A percentile compares a stretch with the other conserved stretches of the same genome.
These are phyloP conservation scores for Isabelozyma heimii DNA, from an alignment of 805 yeast genomes.

Conservation along the genomic window DNA sequence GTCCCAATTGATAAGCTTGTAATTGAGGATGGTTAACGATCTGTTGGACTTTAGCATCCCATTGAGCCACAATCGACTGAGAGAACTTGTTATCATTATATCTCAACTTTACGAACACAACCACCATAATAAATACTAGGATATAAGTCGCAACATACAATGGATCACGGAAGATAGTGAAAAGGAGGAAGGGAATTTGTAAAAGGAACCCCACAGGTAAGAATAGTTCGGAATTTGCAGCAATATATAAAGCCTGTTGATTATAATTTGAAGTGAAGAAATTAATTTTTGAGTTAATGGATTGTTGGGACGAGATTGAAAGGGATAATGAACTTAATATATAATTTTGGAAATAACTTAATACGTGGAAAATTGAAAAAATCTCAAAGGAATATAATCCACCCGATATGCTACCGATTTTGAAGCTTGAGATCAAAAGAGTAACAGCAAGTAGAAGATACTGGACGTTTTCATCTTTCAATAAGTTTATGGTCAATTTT, in stretches of 20 bases:
- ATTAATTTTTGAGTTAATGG: slow-evolving; percentile 24
- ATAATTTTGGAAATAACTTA: slow-evolving; percentile 37
- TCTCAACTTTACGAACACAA: slow-evolving; percentile 35
- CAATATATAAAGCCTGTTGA: slow-evolving; percentile 35
- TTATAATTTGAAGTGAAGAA: slow-evolving; percentile 28
- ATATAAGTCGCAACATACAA: slow-evolving; percentile 31
- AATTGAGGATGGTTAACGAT: slow-evolving; percentile 5
- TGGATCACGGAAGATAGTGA: slow-evolving; percentile 18
- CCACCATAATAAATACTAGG: slow-evolving; percentile 26
- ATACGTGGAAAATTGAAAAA: slow-evolving; percentile 35
- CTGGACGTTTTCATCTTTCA: slow-evolving; percentile 42
- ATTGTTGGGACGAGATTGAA: slow-evolving; percentile 24
- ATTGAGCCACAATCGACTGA: slow-evolving; percentile 40
- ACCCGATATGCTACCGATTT: slow-evolving; percentile 37
- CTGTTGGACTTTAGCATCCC: slow-evolving; percentile 38
- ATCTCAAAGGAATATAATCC: slow-evolving; percentile 33
- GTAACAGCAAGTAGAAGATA: slow-evolving; percentile 32
- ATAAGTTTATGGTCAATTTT: slow-evolving; percentile 13
- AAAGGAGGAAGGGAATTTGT: slow-evolving; percentile 21
- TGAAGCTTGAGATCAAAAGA: slow-evolving; percentile 26
- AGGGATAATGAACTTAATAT: slow-evolving; percentile 34
- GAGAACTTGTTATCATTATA: slow-evolving; percentile 31
- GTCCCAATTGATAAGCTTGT: slow-evolving; percentile 6
- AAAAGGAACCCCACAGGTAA: slow-evolving; percentile 20
- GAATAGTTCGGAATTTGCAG: slow-evolving; percentile 36